These are phyloP conservation scores for Wilhelminamyces savonicus DNA, from an alignment of 805 yeast genomes.

Conservation along the genomic window DNA sequence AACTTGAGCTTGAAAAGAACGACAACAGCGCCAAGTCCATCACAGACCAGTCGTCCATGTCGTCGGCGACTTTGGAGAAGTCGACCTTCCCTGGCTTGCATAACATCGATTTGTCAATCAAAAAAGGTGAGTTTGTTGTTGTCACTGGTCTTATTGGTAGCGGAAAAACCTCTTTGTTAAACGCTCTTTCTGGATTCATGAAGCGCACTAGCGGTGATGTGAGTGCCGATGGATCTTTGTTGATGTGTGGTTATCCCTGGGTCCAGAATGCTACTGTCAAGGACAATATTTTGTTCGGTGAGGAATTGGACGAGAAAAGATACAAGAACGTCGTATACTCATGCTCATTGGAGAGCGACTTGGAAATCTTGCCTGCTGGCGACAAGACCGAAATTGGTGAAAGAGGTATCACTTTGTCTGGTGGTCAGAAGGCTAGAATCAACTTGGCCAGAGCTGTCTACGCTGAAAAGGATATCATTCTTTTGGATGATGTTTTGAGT, in stretches of 20 bases:
- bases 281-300: slow-evolving; percentile 70
- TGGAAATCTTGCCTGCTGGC: slow-evolving; percentile 64
- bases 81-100: slow-evolving; percentile 39
- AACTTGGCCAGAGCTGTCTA: slow-evolving; percentile 77
- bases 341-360: slow-evolving; percentile 63
- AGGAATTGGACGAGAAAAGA: slow-evolving; percentile 40
- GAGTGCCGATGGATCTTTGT: slow-evolving; percentile 44
- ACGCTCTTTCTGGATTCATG: slow-evolving; percentile 72
- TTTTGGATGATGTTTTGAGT: slow-evolving; percentile 74
- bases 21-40: neutral
- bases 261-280: slow-evolving; percentile 73
- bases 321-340: slow-evolving; percentile 54
- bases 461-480: slow-evolving; percentile 56
- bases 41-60: neutral
- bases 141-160: slow-evolving; percentile 79
- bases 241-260: slow-evolving; percentile 71
- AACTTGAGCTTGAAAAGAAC: slow-evolving; percentile 1
- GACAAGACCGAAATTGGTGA: slow-evolving; percentile 81
- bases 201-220: slow-evolving; percentile 46
- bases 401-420: slow-evolving; percentile 79
- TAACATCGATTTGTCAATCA: slow-evolving; percentile 46
- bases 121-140: slow-evolving; percentile 65
- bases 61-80: slow-evolving; percentile 3
- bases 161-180: slow-evolving; percentile 71
- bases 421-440: slow-evolving; percentile 84